Percentiles rank a stretch among this genome's conserved stretches.
Evolutionary conservation across 805 yeast species (phyloP).

Genomic region (Maudiozyma pseudohumilis): DNA sequence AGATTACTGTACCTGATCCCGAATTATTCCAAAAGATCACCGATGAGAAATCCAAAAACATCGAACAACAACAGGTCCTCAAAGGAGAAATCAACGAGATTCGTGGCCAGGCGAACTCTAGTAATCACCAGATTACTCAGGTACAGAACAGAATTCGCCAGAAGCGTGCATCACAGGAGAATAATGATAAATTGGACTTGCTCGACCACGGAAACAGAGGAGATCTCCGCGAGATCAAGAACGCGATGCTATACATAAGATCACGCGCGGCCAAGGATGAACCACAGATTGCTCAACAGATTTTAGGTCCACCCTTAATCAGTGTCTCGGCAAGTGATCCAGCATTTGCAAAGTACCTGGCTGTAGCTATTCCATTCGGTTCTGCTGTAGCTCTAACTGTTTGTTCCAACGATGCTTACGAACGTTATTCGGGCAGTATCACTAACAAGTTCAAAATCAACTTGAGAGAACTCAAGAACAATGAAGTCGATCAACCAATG

Average conservation of each 20-base stretch:
- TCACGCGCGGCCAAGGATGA: conserved; percentile 19
- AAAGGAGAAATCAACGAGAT: conserved; percentile 16
- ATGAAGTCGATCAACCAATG: conserved; percentile 15
- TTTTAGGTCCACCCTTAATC: conserved; percentile 69
- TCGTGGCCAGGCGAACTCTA: conserved; percentile 26
- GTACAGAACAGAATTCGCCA: conserved; percentile 28
- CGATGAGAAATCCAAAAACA: conserved; percentile 18
- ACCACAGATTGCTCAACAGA: conserved; percentile 32
- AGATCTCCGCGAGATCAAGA: conserved; percentile 26
- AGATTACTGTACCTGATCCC: conserved; percentile 12
- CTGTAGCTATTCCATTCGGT: conserved; percentile 42
- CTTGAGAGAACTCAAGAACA: conserved; percentile 38
- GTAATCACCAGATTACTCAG: conserved; percentile 34
- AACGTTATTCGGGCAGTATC: conserved; percentile 34
- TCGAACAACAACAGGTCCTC: conserved; percentile 12
- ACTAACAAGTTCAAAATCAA: conserved; percentile 42
- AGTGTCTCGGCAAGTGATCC: conserved; percentile 46
- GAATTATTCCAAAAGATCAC: conserved; percentile 9
- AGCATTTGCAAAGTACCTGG: conserved; percentile 45
- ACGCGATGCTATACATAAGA: conserved; percentile 28
- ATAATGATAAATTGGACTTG: conserved; percentile 43
- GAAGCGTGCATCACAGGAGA: conserved; percentile 31
- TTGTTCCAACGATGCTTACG: conserved; percentile 40
- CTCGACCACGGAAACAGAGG: conserved; percentile 28
- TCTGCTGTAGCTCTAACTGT: conserved; percentile 59